A percentile compares a stretch with the other conserved stretches of the same genome.
phyloP scores from a whole-genome alignment of 768 basidiomycete species.

The Terana coerulea region DNA sequence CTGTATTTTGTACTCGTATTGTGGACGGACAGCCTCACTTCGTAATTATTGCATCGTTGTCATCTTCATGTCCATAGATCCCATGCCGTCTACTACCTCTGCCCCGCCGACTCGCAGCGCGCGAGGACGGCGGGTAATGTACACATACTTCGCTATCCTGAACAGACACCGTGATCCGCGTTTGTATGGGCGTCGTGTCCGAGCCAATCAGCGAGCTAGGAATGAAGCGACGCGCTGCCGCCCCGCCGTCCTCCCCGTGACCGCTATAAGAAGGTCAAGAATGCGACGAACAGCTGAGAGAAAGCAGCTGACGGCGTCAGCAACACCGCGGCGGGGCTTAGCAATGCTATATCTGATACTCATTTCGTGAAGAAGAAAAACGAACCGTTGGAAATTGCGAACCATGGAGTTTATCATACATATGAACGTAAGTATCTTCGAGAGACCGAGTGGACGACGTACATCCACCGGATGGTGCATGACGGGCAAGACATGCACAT shows the following conservation, averaged over 20 bases:
- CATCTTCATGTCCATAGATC: conserved; percentile 9
- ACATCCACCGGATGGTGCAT: background rate
- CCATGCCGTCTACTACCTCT: conserved; percentile 10
- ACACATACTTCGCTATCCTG: background rate
- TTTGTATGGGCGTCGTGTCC: background rate
- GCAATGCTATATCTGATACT: too few species aligned
- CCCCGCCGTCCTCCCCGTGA: conserved; percentile 2
- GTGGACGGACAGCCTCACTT: conserved; percentile 9
- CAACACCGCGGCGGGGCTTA: too few species aligned
- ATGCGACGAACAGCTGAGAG: background rate
- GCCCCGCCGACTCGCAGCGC: conserved; percentile 2
- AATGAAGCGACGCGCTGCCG: conserved; percentile 6
- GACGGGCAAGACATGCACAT: background rate
- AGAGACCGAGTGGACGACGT: too few species aligned
- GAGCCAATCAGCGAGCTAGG: conserved; percentile 9
- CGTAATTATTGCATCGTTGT: conserved; percentile 2
- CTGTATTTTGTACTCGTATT: conserved; percentile 6
- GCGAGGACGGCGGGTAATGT: conserved; percentile 11
- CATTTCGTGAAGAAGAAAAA: too few species aligned
- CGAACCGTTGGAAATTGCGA: too few species aligned
- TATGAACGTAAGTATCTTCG: too few species aligned
- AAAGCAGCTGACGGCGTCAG: background rate
- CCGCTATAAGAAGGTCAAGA: too few species aligned
- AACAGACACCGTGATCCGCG: background rate
- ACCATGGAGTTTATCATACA: too few species aligned